phyloP scores from a whole-genome alignment of 345 rosid species.

The Gossypium rotundifolium region DNA sequence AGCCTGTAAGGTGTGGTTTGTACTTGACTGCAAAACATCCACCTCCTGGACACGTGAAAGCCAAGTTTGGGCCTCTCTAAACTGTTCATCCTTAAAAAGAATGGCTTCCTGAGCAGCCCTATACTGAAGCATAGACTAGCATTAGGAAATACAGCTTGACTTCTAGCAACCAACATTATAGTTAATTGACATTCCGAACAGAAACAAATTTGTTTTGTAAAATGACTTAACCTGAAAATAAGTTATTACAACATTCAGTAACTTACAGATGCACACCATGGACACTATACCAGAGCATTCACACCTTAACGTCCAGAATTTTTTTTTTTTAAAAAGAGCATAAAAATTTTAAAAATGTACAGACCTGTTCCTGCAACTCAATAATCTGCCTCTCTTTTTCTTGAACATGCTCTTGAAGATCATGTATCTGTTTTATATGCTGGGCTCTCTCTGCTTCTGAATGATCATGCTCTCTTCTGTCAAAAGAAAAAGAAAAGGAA shows the following conservation, averaged over 20 bases:
- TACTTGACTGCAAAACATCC: conserved; percentile 71
- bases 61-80: conserved; percentile 77
- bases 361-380: conserved; percentile 94
- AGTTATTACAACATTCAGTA: background rate
- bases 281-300: background rate
- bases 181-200: background rate
- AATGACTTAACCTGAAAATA: background rate
- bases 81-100: conserved; percentile 69
- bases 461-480: conserved; percentile 97
- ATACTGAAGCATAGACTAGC: conserved; percentile 45
- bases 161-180: background rate
- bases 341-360: conserved; percentile 5
- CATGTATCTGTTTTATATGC: conserved; percentile 66
- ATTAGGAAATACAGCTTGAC: conserved; percentile 12
- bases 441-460: conserved; percentile 91
- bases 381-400: conserved; percentile 82
- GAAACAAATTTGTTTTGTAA: background rate
- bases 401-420: conserved; percentile 84
- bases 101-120: conserved; percentile 85
- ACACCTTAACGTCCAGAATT: background rate
- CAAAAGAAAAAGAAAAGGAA: conserved; percentile 5
- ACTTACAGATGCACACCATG: background rate
- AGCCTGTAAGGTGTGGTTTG: conserved; percentile 69
- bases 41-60: conserved; percentile 73
- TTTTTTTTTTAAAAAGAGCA: background rate